Conservation (phyloP, 306 rosid genomes). For the Vigna unguiculata region DNA sequence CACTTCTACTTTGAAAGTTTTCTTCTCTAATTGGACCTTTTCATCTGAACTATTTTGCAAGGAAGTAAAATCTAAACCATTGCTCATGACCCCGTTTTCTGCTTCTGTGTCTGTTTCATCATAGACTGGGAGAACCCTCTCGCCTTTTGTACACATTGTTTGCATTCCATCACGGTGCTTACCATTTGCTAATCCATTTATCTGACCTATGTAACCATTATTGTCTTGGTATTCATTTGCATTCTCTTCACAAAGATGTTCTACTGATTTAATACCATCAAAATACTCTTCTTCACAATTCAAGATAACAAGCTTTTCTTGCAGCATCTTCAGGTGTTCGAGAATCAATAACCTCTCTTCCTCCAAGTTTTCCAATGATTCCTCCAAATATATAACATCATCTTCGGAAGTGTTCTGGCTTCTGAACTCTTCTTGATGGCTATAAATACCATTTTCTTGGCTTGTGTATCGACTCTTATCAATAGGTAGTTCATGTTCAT, state of each 20-base stretch:
- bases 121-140: background rate
- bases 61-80: background rate
- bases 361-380: background rate
- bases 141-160: background rate
- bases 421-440: background rate
- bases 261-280: conserved; percentile 6
- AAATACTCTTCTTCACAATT: background rate
- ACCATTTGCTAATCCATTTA: conserved; percentile 7
- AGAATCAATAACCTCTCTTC: conserved; percentile 10
- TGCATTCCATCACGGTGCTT: background rate
- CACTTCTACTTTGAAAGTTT: background rate
- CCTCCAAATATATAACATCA: background rate
- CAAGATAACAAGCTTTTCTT: conserved; percentile 12
- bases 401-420: background rate
- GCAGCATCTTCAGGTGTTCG: background rate
- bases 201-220: background rate
- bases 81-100: background rate
- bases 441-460: background rate
- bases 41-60: conserved; percentile 14
- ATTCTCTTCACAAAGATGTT: conserved; percentile 11
- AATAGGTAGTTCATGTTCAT: background rate
- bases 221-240: background rate
- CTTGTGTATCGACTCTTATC: background rate
- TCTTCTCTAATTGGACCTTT: background rate
- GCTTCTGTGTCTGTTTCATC: background rate